phyloP scores from a whole-genome alignment of 2,329 filamentous ascomycete genomes.

The Fusarium subglutinans region DNA sequence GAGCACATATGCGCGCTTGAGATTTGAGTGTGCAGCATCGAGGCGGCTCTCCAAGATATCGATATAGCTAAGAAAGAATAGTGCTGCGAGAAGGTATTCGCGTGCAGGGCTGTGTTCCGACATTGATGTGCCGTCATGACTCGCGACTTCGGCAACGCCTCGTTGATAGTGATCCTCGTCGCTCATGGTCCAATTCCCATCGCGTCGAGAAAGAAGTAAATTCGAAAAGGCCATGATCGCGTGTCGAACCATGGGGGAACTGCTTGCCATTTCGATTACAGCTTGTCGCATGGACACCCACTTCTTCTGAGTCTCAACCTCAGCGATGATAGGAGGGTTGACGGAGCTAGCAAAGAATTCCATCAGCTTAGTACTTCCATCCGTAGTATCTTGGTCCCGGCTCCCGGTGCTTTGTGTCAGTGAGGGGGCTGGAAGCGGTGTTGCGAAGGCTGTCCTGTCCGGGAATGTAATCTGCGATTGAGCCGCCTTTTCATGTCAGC shows the following conservation, averaged over 20 bases:
- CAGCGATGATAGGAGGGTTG: slow-evolving; percentile 62
- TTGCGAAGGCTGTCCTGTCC: slow-evolving; percentile 33
- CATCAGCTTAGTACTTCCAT: slow-evolving; percentile 48
- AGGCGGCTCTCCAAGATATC: slow-evolving; percentile 57
- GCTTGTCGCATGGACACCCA: slow-evolving; percentile 61
- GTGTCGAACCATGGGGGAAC: slow-evolving; percentile 57
- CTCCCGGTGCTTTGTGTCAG: slow-evolving; percentile 34
- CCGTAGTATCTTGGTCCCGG: slow-evolving; percentile 6
- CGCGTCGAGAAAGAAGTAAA: slow-evolving; percentile 52
- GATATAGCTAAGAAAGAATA: slow-evolving; percentile 65
- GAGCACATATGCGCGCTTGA: slow-evolving; percentile 59
- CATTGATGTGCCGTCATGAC: slow-evolving; percentile 35
- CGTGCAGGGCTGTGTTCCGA: slow-evolving; percentile 44
- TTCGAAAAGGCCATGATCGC: slow-evolving; percentile 63
- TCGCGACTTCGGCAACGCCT: slow-evolving; percentile 47
- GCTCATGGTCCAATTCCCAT: slow-evolving; percentile 45
- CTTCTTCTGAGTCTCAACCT: slow-evolving; percentile 62
- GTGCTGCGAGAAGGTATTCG: slow-evolving; percentile 58
- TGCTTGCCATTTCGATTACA: slow-evolving; percentile 57
- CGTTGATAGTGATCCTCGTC: slow-evolving; percentile 51
- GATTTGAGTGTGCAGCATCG: slow-evolving; percentile 57
- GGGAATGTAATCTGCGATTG: slow-evolving; percentile 40
- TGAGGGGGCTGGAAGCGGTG: slow-evolving; percentile 34
- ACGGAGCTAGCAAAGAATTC: slow-evolving; percentile 60
- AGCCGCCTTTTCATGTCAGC: slow-evolving; percentile 15